Conservation (phyloP, 129 eudicot genomes). For the Pittosporum tobira region DNA sequence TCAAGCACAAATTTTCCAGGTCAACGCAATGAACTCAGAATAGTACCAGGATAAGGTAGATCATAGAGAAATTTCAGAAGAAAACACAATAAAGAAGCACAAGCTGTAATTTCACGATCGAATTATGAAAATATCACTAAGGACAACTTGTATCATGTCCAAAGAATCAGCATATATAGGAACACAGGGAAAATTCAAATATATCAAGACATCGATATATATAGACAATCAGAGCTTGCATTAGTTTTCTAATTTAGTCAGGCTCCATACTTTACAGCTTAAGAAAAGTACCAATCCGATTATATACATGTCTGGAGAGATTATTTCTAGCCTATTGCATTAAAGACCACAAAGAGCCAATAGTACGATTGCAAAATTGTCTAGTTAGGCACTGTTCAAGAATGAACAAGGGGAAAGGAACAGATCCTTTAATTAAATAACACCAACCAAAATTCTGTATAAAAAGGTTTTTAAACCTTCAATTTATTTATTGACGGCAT, state of each 20-base stretch:
- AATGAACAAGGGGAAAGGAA: neutral
- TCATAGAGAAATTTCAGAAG: neutral
- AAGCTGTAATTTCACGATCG: neutral
- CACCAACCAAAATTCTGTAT: neutral
- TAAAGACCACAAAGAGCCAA: slow-evolving; percentile 3
- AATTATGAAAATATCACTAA: neutral
- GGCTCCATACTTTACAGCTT: too few species aligned
- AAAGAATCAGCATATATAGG: too few species aligned
- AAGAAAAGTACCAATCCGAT: too few species aligned
- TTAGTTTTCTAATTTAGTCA: too few species aligned
- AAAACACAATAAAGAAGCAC: neutral
- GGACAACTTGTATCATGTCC: neutral
- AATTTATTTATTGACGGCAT: neutral
- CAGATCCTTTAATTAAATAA: neutral
- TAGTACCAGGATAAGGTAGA: slow-evolving; percentile 9
- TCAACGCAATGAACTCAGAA: neutral
- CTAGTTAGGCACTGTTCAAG: neutral
- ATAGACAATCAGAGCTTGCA: too few species aligned
- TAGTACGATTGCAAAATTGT: neutral
- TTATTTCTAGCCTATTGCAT: neutral
- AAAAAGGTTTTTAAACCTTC: neutral
- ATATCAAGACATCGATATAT: too few species aligned
- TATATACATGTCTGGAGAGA: neutral
- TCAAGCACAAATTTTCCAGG: neutral
- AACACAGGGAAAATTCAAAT: too few species aligned